phyloP scores from a whole-genome alignment of 2,329 filamentous ascomycete species.

The Neonectria hederae region DNA sequence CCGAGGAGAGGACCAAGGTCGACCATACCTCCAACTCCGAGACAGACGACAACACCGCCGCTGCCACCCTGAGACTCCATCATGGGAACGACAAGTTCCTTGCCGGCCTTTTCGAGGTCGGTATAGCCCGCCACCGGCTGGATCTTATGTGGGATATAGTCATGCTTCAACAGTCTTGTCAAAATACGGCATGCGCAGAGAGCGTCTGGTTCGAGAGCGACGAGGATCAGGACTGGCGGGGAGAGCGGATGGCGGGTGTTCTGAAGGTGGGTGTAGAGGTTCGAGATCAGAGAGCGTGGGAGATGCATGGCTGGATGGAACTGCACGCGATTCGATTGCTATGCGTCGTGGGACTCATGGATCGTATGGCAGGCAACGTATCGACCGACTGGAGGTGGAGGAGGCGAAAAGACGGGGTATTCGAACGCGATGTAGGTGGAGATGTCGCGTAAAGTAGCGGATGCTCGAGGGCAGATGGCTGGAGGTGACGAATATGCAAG shows the following conservation, averaged over 20 bases:
- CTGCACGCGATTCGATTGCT: constrained; percentile 29
- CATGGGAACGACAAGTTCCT: constrained; percentile 84
- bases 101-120: constrained; percentile 83
- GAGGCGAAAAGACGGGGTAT: constrained; percentile 18
- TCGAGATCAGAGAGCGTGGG: constrained; percentile 86
- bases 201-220: constrained; percentile 93
- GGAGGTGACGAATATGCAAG: not conserved
- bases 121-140: constrained; percentile 93
- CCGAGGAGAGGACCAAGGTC: constrained; percentile 85
- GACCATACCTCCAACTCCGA: constrained; percentile 91
- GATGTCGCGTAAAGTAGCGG: constrained; percentile 34
- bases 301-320: constrained; percentile 79
- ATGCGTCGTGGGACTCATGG: constrained; percentile 40
- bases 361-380: constrained; percentile 24
- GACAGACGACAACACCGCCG: constrained; percentile 89
- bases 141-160: constrained; percentile 98
- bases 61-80: constrained; percentile 84
- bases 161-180: constrained; percentile 91
- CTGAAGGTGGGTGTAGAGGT: constrained; percentile 90
- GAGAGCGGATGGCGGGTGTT: constrained; percentile 88
- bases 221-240: constrained; percentile 89
- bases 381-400: constrained; percentile 13
- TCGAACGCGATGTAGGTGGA: constrained; percentile 27
- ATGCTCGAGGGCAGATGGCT: not conserved
- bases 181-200: constrained; percentile 96